A percentile compares a stretch with the other conserved stretches of the same genome.
phyloP scores from a whole-genome alignment of 2,329 filamentous ascomycete species.

The Orbilia oligospora region DNA sequence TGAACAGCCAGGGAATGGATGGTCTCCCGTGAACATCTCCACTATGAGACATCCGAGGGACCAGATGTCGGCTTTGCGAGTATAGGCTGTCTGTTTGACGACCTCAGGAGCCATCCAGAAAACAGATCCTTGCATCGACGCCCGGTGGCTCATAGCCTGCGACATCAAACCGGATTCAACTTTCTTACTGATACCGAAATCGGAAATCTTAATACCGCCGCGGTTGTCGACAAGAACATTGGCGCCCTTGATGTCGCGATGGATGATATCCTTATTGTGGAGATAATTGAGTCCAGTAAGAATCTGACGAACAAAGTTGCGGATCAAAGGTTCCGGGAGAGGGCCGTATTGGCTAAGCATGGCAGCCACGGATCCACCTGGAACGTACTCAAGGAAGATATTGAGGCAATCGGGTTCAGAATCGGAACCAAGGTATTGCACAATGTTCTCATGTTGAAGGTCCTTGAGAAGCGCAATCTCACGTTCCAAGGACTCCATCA shows the following conservation, averaged over 20 bases:
- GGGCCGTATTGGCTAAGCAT: conserved; percentile 99
- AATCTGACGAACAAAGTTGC: conserved; percentile 97
- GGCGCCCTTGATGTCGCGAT: conserved; percentile 98
- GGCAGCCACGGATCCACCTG: conserved; percentile 94
- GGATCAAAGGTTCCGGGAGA: conserved; percentile 90
- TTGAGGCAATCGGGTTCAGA: conserved; percentile 92
- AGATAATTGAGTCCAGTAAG: conserved; percentile 92
- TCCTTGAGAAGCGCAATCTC: conserved; percentile 95
- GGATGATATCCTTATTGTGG: conserved; percentile 94
- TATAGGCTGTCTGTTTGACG: conserved; percentile 97
- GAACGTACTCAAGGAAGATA: conserved; percentile 99
- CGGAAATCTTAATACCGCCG: conserved; percentile 98
- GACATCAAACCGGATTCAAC: conserved; percentile 89
- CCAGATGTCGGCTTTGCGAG: conserved; percentile 99
- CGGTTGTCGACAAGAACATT: conserved; percentile 99
- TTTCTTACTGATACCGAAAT: conserved; percentile 99
- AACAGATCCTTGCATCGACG: conserved; percentile 93
- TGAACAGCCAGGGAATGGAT: conserved; percentile 96
- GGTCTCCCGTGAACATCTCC: conserved; percentile 98
- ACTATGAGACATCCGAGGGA: conserved; percentile 95
- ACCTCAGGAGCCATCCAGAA: conserved; percentile 99
- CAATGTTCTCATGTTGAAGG: conserved; percentile 95
- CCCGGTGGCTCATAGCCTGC: conserved; percentile 77
- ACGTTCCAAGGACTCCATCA: conserved; percentile 97
- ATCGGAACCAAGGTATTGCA: conserved; percentile 96